These are phyloP conservation scores for Eutrema yunnanense DNA, from an alignment of 345 rosid species.

Conservation along the genomic window DNA sequence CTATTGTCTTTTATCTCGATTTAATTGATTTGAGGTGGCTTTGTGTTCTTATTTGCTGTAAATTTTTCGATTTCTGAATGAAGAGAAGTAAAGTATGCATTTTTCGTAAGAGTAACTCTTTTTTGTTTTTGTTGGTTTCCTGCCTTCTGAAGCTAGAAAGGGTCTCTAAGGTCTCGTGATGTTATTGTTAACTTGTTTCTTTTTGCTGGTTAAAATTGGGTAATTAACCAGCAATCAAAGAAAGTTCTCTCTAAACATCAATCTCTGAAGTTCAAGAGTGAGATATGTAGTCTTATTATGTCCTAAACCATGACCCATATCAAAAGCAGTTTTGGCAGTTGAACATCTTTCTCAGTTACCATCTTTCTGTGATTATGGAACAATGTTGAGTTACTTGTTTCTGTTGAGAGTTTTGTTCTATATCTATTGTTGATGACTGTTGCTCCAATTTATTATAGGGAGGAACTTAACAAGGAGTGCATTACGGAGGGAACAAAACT, in stretches of 20 bases:
- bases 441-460: conserved; percentile 36
- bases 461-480: conserved; percentile 57
- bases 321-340: not conserved
- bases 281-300: too few species aligned
- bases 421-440: not conserved
- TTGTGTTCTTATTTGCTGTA: not conserved
- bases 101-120: not conserved
- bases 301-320: too few species aligned
- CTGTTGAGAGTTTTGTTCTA: not conserved
- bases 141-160: too few species aligned
- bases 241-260: too few species aligned
- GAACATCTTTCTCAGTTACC: not conserved
- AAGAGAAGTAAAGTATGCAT: not conserved
- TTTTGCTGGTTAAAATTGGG: not conserved
- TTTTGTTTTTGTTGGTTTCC: not conserved
- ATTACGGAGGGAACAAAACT: conserved; percentile 55
- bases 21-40: not conserved
- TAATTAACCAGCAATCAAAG: too few species aligned
- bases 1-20: not conserved
- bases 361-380: not conserved
- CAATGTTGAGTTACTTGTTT: not conserved
- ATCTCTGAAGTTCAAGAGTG: too few species aligned
- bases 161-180: not conserved
- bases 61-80: not conserved
- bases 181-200: not conserved